Percentiles rank a stretch among this genome's conserved stretches.
Conservation (phyloP, 108 stramenopile genomes). For the Nitzschia sp. region DNA sequence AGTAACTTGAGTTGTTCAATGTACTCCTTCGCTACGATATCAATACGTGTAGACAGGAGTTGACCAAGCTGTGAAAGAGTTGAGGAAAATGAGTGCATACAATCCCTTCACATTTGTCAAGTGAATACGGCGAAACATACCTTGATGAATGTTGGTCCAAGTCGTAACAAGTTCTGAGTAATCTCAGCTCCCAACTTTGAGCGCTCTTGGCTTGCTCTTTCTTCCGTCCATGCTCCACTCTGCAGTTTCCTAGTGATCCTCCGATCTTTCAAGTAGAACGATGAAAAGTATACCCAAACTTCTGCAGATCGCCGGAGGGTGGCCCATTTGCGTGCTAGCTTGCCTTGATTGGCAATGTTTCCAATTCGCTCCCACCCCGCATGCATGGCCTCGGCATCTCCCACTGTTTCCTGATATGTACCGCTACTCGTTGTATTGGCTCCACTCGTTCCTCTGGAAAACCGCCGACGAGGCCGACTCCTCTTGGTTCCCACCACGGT, state of each 20-base stretch:
- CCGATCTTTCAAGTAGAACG: constrained; percentile 82
- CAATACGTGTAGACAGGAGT: constrained; percentile 92
- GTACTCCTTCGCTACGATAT: constrained; percentile 95
- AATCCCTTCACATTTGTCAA: constrained; percentile 3
- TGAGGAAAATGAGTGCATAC: neutral
- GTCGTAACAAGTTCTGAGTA: constrained; percentile 87
- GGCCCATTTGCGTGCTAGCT: constrained; percentile 67
- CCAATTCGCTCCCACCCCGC: constrained; percentile 86
- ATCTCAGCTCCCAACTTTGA: constrained; percentile 77
- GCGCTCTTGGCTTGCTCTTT: constrained; percentile 66
- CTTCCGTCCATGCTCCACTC: constrained; percentile 72
- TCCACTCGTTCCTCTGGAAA: neutral
- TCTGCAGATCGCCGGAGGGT: constrained; percentile 80
- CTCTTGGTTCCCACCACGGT: constrained; percentile 46
- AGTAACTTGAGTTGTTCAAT: constrained; percentile 88
- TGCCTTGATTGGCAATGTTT: constrained; percentile 80
- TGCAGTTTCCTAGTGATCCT: constrained; percentile 69
- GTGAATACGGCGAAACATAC: constrained; percentile 23
- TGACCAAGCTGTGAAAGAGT: constrained; percentile 78
- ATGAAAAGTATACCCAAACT: constrained; percentile 88
- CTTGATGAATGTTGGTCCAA: constrained; percentile 94
- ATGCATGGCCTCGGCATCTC: constrained; percentile 75
- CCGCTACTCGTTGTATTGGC: constrained; percentile 16
- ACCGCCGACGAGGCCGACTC: neutral
- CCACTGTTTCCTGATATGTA: constrained; percentile 51